Base-by-base conservation (phyloP, 768 basidiomycete species). In the Suillus subaureus region DNA sequence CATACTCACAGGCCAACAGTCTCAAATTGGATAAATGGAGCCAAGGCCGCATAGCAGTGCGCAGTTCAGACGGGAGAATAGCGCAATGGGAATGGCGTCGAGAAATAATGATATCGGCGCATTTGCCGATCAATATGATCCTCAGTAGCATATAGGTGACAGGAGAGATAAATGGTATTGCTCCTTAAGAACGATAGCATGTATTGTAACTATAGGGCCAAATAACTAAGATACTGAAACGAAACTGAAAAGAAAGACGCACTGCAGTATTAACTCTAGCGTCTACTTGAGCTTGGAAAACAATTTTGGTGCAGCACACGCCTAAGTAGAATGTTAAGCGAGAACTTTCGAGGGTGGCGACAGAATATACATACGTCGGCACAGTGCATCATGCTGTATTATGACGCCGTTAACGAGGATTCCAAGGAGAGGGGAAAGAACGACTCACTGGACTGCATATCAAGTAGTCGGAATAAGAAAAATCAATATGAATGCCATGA, bases 381-480 rank as follows among this genome's bases (percentile, higher is more conserved):
- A 73, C 93, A 96, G 82, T 96, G 95, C 93, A 96, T 96, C 89
- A 94, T 85, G 79, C 90, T 93, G 71, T 18, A 33, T 39, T n/a
- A 26, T 64, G 3, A 63, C 52, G 6, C 33, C 40, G 33, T 49
- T 71, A 62, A 73, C 55, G 69, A 28, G 61, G 45, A 4, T 42
- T 37, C 58, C 11, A 64, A 54, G 45, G 21, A 39, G 40, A 61
- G 26, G 39, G 55, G 58, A 64, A 65, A 63, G 31, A 51, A 35
- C 40, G 39, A 85, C 90, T 70, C 76, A 93, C 91, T 91, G 93
- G 86, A 92, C 86, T 87, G 70, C 54, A 72, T 57, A 16, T 37
- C 9, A 33, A 60, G 63, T 26, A 66, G 33, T 54, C 54, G 26
- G 63, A 45, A 69, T 72, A 56, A 71, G 73, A 67, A 74, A 66